Evolutionary conservation across 1,139 yeast species (phyloP).

Genomic region (Blastobotrys ciferrii): DNA sequence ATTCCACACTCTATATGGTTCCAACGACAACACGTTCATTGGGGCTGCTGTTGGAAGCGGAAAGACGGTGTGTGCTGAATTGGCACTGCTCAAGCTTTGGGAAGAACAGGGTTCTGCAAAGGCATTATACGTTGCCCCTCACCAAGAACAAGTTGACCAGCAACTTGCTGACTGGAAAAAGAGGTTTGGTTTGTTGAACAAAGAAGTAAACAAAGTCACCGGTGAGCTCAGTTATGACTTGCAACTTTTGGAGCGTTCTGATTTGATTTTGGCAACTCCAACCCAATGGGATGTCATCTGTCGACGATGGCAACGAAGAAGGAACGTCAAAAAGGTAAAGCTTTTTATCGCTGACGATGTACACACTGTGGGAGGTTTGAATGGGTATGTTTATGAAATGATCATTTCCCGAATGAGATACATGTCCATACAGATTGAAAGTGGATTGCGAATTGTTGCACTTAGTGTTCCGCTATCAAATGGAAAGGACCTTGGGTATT

Average conservation of each 20-base stretch:
- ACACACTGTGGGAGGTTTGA: slow-evolving; percentile 60
- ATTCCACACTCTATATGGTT: slow-evolving; percentile 57
- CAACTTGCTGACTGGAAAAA: slow-evolving; percentile 51
- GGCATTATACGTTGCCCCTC: slow-evolving; percentile 66
- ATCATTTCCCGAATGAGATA: slow-evolving; percentile 69
- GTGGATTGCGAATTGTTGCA: slow-evolving; percentile 56
- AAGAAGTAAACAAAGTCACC: slow-evolving; percentile 51
- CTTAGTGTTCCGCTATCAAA: slow-evolving; percentile 69
- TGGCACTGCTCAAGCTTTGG: slow-evolving; percentile 75
- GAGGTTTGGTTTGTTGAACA: slow-evolving; percentile 42
- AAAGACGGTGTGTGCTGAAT: slow-evolving; percentile 66
- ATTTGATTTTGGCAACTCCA: slow-evolving; percentile 77
- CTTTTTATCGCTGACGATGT: slow-evolving; percentile 71
- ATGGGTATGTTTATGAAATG: slow-evolving; percentile 67
- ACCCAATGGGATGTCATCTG: slow-evolving; percentile 69
- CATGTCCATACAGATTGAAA: slow-evolving; percentile 52
- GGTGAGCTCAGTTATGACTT: slow-evolving; percentile 62
- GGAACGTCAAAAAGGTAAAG: slow-evolving; percentile 62
- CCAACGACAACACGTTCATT: slow-evolving; percentile 59
- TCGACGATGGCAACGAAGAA: slow-evolving; percentile 70
- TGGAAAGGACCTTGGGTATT: slow-evolving; percentile 76
- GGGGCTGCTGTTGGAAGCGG: slow-evolving; percentile 79
- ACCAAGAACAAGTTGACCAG: slow-evolving; percentile 52
- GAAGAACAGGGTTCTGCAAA: slow-evolving; percentile 49
- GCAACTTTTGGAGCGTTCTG: slow-evolving; percentile 53